A percentile compares a stretch with the other conserved stretches of the same genome.
Conservation (phyloP, 2,329 filamentous ascomycete genomes). For the Penicillium digitatum region DNA sequence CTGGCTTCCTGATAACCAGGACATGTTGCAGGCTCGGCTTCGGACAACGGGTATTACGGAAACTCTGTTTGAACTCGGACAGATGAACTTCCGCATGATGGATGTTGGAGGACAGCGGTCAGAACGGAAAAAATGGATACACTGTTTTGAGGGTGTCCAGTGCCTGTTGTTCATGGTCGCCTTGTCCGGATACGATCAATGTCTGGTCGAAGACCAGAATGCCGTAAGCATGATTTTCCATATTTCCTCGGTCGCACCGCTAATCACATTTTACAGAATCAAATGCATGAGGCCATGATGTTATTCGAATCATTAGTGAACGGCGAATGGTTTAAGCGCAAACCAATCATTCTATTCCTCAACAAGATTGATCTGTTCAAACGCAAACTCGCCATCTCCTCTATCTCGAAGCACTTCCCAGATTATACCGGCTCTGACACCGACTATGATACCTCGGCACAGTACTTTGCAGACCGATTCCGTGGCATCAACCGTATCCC, state of each 20-base stretch:
- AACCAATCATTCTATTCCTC: slow-evolving; percentile 76
- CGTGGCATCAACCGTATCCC: slow-evolving; percentile 65
- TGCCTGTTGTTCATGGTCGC: slow-evolving; percentile 90
- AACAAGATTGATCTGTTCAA: slow-evolving; percentile 87
- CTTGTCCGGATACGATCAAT: slow-evolving; percentile 95
- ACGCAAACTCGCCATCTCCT: slow-evolving; percentile 66
- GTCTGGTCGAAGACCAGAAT: slow-evolving; percentile 91
- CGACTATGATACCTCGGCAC: slow-evolving; percentile 70
- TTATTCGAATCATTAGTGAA: slow-evolving; percentile 82
- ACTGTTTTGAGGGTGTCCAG: slow-evolving; percentile 92
- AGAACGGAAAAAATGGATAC: slow-evolving; percentile 96
- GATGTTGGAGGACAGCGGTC: slow-evolving; percentile 89
- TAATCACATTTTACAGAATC: slow-evolving; percentile 56
- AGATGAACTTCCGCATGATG: slow-evolving; percentile 95
- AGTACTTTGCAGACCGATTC: slow-evolving; percentile 81
- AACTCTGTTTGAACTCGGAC: slow-evolving; percentile 85
- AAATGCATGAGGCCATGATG: slow-evolving; percentile 89
- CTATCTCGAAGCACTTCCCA: slow-evolving; percentile 71
- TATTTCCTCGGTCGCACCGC: neutral
- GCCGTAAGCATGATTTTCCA: slow-evolving; percentile 60
- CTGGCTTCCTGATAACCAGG: slow-evolving; percentile 89
- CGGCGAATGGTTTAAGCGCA: slow-evolving; percentile 80
- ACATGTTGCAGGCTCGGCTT: slow-evolving; percentile 83
- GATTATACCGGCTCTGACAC: slow-evolving; percentile 70
- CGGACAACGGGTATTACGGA: slow-evolving; percentile 95